Conservation (phyloP, 371 early-diverging fungal species). For the Mortierella sp. region DNA sequence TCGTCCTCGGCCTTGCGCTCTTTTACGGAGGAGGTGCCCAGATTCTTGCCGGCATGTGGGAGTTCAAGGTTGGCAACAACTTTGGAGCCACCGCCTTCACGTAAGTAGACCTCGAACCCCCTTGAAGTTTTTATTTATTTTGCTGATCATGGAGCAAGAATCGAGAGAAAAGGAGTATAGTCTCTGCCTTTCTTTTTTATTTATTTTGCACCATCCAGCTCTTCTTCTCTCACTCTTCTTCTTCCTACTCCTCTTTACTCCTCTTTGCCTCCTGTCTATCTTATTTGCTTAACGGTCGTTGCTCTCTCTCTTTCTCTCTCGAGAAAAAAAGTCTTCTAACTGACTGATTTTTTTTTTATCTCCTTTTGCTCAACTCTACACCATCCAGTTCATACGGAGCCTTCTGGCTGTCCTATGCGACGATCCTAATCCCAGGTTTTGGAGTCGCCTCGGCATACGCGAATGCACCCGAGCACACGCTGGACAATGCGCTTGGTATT, state of each 20-base stretch:
- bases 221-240: not conserved
- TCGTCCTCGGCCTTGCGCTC: constrained; percentile 73
- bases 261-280: not conserved
- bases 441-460: constrained; percentile 59
- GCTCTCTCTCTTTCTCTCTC: no score
- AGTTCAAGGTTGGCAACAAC: constrained; percentile 79
- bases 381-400: constrained; percentile 70
- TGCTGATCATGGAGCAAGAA: no score
- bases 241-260: not conserved
- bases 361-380: not conserved
- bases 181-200: not conserved
- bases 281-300: not conserved
- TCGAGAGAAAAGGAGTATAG: no score
- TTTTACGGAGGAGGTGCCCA: constrained; percentile 72
- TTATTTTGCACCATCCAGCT: not conserved
- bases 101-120: no score
- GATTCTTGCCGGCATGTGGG: constrained; percentile 87
- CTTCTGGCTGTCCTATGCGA: constrained; percentile 82
- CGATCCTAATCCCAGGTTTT: constrained; percentile 68
- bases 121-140: no score
- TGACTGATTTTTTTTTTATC: not conserved
- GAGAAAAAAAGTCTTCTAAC: no score
- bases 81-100: constrained; percentile 87
- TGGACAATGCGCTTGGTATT: constrained; percentile 72
- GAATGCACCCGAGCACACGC: constrained; percentile 45